Evolutionary conservation across 495 filamentous ascomycete genomes (phyloP).

Genomic region (Rusavskia elegans): DNA sequence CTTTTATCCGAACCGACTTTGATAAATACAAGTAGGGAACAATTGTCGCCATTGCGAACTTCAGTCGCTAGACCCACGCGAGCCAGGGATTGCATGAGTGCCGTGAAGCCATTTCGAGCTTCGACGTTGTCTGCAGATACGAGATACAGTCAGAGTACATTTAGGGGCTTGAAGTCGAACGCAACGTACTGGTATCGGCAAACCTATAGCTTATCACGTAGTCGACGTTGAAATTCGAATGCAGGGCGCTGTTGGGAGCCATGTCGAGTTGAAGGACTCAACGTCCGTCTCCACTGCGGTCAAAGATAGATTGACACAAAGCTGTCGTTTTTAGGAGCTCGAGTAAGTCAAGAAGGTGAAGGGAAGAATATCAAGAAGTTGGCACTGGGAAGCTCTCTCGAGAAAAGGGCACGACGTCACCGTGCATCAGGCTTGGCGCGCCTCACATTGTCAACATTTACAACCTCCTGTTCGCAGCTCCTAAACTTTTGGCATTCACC

Average conservation of each 20-base stretch:
- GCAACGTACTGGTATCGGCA: conserved; percentile 38
- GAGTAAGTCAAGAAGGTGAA: too few species aligned
- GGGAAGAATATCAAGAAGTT: neutral
- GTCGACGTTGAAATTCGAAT: conserved; percentile 61
- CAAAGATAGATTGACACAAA: too few species aligned
- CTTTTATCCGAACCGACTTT: conserved; percentile 53
- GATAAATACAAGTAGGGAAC: conserved; percentile 69
- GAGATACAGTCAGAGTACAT: conserved; percentile 6
- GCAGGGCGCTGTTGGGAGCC: conserved; percentile 14
- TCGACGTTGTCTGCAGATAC: conserved; percentile 39
- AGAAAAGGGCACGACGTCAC: neutral
- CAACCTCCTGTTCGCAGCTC: too few species aligned
- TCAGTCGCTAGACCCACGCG: conserved; percentile 67
- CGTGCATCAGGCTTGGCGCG: neutral
- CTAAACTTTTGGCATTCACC: too few species aligned
- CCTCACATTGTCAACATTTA: too few species aligned
- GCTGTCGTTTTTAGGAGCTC: too few species aligned
- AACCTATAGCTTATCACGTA: conserved; percentile 82
- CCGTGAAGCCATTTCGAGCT: conserved; percentile 56
- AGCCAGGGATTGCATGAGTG: conserved; percentile 55
- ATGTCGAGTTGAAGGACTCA: neutral
- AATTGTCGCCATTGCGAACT: conserved; percentile 63
- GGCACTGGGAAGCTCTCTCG: neutral
- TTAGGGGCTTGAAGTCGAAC: neutral
- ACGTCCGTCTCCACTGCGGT: too few species aligned